phyloP scores from a whole-genome alignment of 306 rosid species.

The Lagenaria siceraria region DNA sequence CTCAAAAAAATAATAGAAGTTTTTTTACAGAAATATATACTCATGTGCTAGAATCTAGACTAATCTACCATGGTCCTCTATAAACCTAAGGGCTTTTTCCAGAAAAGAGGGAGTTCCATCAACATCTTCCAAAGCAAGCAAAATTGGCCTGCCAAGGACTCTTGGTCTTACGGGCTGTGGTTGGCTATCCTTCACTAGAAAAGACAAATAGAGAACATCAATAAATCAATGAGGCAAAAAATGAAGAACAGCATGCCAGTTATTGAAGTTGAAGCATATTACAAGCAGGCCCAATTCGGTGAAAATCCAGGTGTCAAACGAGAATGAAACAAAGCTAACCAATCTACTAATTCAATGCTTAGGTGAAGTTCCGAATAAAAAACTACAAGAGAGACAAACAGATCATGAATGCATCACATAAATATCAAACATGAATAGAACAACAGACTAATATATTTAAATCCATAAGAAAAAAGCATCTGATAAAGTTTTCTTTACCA shows the following conservation, averaged over 20 bases:
- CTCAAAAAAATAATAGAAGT: not conserved
- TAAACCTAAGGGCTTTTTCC: constrained; percentile 78
- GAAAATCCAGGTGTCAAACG: not conserved
- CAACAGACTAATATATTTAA: not conserved
- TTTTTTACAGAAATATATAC: not conserved
- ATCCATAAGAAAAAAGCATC: not conserved
- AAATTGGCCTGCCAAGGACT: constrained; percentile 72
- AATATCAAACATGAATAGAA: not conserved
- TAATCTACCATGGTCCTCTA: constrained; percentile 69
- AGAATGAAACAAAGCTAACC: not conserved
- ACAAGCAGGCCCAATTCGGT: constrained; percentile 1
- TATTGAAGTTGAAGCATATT: constrained; percentile 13
- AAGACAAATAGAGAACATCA: constrained; percentile 15
- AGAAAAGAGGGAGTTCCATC: constrained; percentile 93
- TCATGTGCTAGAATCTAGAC: not conserved
- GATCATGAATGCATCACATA: not conserved
- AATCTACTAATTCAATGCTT: not conserved
- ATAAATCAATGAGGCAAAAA: constrained; percentile 11
- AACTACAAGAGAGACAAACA: not conserved
- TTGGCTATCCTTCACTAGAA: constrained; percentile 48
- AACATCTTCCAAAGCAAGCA: constrained; percentile 89
- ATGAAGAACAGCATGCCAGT: constrained; percentile 10
- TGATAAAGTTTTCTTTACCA: not conserved
- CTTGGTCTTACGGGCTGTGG: constrained; percentile 33
- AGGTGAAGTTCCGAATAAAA: not conserved